Evolutionary conservation across 2,329 filamentous ascomycete genomes (phyloP).

Genomic region (Lecanicillium sp.): DNA sequence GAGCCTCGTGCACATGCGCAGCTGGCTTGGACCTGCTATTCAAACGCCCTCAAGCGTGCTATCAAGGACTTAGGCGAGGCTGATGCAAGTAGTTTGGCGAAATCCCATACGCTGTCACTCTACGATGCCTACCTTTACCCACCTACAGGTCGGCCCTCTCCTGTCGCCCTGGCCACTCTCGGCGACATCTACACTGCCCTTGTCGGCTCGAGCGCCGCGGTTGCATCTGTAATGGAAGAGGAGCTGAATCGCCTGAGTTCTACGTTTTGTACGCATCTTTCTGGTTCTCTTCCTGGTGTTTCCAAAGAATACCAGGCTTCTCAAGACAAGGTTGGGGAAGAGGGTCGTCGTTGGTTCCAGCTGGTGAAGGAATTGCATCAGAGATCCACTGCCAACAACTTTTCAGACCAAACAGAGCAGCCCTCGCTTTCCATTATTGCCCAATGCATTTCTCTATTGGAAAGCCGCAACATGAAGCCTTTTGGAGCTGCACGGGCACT

Average conservation of each 20-base stretch:
- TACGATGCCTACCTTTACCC: slow-evolving; percentile 50
- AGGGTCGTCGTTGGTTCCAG: slow-evolving; percentile 62
- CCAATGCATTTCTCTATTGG: slow-evolving; percentile 37
- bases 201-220: slow-evolving; percentile 33
- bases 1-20: slow-evolving; percentile 64
- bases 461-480: slow-evolving; percentile 49
- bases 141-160: slow-evolving; percentile 30
- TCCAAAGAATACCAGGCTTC: slow-evolving; percentile 70
- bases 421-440: slow-evolving; percentile 27
- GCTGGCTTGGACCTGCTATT: slow-evolving; percentile 70
- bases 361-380: slow-evolving; percentile 44
- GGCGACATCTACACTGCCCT: slow-evolving; percentile 43
- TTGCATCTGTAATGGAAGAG: slow-evolving; percentile 44
- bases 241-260: slow-evolving; percentile 60
- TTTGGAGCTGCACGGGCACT: slow-evolving; percentile 48
- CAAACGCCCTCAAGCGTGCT: slow-evolving; percentile 55
- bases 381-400: slow-evolving; percentile 16
- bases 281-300: slow-evolving; percentile 72
- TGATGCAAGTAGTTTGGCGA: slow-evolving; percentile 38
- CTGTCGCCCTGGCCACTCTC: slow-evolving; percentile 32
- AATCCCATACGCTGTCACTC: slow-evolving; percentile 47
- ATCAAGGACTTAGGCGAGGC: slow-evolving; percentile 38
- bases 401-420: slow-evolving; percentile 25
- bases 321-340: slow-evolving; percentile 60
- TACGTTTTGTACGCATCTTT: slow-evolving; percentile 59